A percentile compares a stretch with the other conserved stretches of the same genome.
Evolutionary conservation across 192 early-diverging fungal genomes (phyloP).

Genomic region (Coemansia sp.): DNA sequence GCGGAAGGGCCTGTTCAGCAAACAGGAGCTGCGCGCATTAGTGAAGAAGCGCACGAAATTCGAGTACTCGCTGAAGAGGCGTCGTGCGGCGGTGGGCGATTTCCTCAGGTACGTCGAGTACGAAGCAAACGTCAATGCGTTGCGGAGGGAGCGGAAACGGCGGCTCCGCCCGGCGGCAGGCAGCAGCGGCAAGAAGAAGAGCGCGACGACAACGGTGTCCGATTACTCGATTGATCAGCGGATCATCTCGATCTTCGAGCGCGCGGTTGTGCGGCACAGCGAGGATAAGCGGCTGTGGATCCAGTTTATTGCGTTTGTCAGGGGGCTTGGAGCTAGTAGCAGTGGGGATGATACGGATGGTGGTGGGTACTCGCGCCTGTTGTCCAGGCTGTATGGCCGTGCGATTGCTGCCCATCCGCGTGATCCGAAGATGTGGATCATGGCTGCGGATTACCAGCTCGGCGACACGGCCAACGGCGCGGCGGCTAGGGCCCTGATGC

Average conservation of each 20-base stretch:
- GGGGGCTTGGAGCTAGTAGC: constrained; percentile 39
- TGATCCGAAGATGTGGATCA: constrained; percentile 84
- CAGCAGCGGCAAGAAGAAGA: constrained; percentile 10
- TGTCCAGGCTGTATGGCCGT: constrained; percentile 75
- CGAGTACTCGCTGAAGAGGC: constrained; percentile 84
- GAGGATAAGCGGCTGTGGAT: constrained; percentile 85
- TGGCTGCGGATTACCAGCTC: constrained; percentile 89
- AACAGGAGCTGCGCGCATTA: constrained; percentile 83
- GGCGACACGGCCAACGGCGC: constrained; percentile 79
- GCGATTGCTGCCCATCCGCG: constrained; percentile 87
- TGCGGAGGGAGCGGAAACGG: constrained; percentile 76
- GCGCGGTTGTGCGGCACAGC: constrained; percentile 73
- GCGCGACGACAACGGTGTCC: constrained; percentile 59
- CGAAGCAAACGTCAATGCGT: constrained; percentile 87
- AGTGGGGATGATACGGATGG: neutral
- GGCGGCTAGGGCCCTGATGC: constrained; percentile 78
- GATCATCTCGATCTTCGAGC: constrained; percentile 79
- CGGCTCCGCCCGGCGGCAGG: constrained; percentile 40
- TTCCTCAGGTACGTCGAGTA: constrained; percentile 94
- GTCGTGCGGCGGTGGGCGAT: constrained; percentile 70
- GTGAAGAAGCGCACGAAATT: constrained; percentile 87
- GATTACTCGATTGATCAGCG: constrained; percentile 76
- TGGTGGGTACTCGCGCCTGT: constrained; percentile 51
- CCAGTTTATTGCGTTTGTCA: constrained; percentile 88
- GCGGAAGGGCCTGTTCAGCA: constrained; percentile 75